Evolutionary conservation across 2,329 filamentous ascomycete species (phyloP).

Genomic region (Domatiomyces catenatus): DNA sequence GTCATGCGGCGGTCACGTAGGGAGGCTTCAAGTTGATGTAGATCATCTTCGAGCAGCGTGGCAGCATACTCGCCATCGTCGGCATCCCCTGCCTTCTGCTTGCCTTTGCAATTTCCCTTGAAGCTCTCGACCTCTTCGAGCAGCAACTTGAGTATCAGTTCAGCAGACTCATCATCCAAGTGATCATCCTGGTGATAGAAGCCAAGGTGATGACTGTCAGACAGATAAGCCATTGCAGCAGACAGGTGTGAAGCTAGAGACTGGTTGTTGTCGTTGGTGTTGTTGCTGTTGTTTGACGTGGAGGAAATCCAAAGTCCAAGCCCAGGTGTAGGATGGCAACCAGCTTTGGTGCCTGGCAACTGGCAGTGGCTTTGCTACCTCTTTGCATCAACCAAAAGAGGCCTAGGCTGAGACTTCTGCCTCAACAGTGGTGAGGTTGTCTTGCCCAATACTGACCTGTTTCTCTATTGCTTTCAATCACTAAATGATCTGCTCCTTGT

Average conservation of each 20-base stretch:
- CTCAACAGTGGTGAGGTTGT: no score
- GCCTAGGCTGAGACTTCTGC: no score
- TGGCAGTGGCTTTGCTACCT: background rate
- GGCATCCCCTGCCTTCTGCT: constrained; percentile 7
- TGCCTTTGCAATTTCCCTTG: constrained; percentile 8
- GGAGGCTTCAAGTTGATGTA: constrained; percentile 6
- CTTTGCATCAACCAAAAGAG: background rate
- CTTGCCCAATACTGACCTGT: background rate
- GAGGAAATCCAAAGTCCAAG: background rate
- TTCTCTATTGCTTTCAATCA: constrained; percentile 5
- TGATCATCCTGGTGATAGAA: no score
- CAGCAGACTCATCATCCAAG: constrained; percentile 8
- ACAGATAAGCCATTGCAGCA: background rate
- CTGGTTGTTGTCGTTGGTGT: no score
- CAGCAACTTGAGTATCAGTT: constrained; percentile 13
- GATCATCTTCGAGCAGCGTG: constrained; percentile 10
- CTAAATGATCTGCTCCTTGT: constrained; percentile 8
- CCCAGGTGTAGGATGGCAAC: background rate
- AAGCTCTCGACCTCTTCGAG: constrained; percentile 12
- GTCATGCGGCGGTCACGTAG: constrained; percentile 15
- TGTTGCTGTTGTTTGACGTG: background rate
- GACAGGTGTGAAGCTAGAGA: background rate
- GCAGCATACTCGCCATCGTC: constrained; percentile 7
- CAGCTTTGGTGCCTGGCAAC: no score
- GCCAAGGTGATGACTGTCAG: background rate